phyloP scores from a whole-genome alignment of 805 yeast genomes.

The Zygosaccharomyces gambellarensis region DNA sequence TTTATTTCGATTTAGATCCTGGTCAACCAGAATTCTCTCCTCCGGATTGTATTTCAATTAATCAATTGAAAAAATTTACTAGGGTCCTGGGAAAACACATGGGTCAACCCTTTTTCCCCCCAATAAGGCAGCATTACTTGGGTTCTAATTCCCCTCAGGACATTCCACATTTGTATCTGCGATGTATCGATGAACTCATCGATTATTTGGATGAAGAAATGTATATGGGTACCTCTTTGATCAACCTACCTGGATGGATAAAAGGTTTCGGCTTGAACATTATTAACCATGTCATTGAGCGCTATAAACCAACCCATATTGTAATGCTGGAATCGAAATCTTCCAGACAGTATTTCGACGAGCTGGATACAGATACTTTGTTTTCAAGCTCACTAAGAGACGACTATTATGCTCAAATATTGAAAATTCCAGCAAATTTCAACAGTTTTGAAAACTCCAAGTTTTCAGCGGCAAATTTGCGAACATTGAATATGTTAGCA shows the following conservation, averaged over 20 bases:
- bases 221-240: slow-evolving; percentile 42
- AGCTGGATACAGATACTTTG: slow-evolving; percentile 25
- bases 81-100: slow-evolving; percentile 24
- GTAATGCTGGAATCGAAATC: slow-evolving; percentile 45
- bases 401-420: slow-evolving; percentile 26
- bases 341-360: slow-evolving; percentile 23
- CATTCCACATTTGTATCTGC: slow-evolving; percentile 53
- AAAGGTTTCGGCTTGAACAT: slow-evolving; percentile 78
- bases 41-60: slow-evolving; percentile 66
- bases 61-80: slow-evolving; percentile 24
- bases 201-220: slow-evolving; percentile 27
- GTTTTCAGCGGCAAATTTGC: slow-evolving; percentile 48
- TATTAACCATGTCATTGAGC: slow-evolving; percentile 43
- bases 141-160: slow-evolving; percentile 70
- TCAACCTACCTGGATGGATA: slow-evolving; percentile 89
- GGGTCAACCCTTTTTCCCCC: slow-evolving; percentile 18
- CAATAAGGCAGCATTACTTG: slow-evolving; percentile 37
- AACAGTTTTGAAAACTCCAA: slow-evolving; percentile 25
- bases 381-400: slow-evolving; percentile 30
- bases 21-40: slow-evolving; percentile 78
- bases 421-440: slow-evolving; percentile 36
- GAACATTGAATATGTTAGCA: slow-evolving; percentile 47
- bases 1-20: slow-evolving; percentile 75
- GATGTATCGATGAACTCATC: slow-evolving; percentile 40
- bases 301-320: slow-evolving; percentile 51